Conservation (phyloP, 106 monocot species). For the Phalaenopsis equestris region DNA sequence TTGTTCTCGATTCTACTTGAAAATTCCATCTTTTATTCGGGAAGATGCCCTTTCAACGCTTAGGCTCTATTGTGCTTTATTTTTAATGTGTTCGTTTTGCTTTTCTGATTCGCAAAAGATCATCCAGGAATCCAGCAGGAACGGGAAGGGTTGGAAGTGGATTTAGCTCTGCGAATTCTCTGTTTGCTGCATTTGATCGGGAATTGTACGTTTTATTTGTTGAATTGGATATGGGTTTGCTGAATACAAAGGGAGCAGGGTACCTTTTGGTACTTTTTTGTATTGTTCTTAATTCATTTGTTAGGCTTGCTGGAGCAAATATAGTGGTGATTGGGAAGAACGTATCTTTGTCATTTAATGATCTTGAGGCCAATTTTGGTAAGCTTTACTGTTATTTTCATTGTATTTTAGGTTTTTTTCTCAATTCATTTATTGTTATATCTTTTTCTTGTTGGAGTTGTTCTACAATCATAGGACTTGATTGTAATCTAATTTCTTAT, state of each 20-base stretch:
- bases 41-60: neutral
- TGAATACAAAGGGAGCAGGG: neutral
- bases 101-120: neutral
- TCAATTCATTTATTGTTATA: neutral
- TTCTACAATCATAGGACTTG: neutral
- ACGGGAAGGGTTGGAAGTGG: neutral
- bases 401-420: neutral
- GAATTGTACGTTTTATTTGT: neutral
- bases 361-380: conserved; percentile 76
- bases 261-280: conserved; percentile 9
- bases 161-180: neutral
- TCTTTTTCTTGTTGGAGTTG: neutral
- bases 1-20: neutral
- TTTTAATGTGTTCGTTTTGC: neutral
- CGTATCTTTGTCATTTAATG: conserved; percentile 52
- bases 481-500: neutral
- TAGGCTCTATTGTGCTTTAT: neutral
- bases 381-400: conserved; percentile 9
- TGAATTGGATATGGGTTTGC: conserved; percentile 8
- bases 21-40: neutral
- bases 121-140: neutral
- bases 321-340: conserved; percentile 75
- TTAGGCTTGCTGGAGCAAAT: conserved; percentile 28
- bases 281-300: conserved; percentile 15
- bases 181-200: neutral